These are phyloP conservation scores for Sugiyamaella lignohabitans DNA, from an alignment of 805 yeast genomes.

Conservation along the genomic window DNA sequence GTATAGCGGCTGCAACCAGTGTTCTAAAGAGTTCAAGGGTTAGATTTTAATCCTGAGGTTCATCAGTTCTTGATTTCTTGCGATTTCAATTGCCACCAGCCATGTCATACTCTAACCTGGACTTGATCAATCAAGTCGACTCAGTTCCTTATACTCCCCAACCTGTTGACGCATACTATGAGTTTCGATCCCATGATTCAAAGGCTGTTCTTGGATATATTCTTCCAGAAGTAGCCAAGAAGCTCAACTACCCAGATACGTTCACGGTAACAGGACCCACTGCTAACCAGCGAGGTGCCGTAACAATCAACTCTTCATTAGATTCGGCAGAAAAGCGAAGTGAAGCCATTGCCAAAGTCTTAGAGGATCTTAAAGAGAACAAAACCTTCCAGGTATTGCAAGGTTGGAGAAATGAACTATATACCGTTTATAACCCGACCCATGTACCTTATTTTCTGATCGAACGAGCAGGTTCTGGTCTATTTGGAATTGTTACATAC, in stretches of 20 bases:
- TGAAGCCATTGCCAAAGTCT: conserved; percentile 28
- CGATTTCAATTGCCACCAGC: too few species aligned
- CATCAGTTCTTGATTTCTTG: too few species aligned
- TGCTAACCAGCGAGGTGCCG: neutral
- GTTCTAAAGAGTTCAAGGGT: too few species aligned
- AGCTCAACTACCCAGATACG: conserved; percentile 13
- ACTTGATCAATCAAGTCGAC: conserved; percentile 10
- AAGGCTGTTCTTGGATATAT: conserved; percentile 24
- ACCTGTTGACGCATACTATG: conserved; percentile 13
- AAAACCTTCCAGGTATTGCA: conserved; percentile 24
- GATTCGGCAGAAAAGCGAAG: conserved; percentile 39
- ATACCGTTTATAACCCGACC: conserved; percentile 57
- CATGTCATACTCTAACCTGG: neutral
- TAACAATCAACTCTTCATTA: conserved; percentile 9
- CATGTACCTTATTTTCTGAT: conserved; percentile 54
- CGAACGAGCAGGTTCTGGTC: conserved; percentile 76
- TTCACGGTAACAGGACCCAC: conserved; percentile 26
- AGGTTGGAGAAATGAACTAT: conserved; percentile 81
- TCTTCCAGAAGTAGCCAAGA: conserved; percentile 21
- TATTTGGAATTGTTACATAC: conserved; percentile 81
- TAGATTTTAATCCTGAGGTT: too few species aligned
- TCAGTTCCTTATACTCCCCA: conserved; percentile 10
- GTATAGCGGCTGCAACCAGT: too few species aligned
- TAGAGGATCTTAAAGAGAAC: conserved; percentile 21
- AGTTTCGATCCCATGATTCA: conserved; percentile 24